Evolutionary conservation across 176 grass and related monocot species (phyloP), one percentile per base, ranked within the genome.

Genomic region (Aegilops speltoides): DNA sequence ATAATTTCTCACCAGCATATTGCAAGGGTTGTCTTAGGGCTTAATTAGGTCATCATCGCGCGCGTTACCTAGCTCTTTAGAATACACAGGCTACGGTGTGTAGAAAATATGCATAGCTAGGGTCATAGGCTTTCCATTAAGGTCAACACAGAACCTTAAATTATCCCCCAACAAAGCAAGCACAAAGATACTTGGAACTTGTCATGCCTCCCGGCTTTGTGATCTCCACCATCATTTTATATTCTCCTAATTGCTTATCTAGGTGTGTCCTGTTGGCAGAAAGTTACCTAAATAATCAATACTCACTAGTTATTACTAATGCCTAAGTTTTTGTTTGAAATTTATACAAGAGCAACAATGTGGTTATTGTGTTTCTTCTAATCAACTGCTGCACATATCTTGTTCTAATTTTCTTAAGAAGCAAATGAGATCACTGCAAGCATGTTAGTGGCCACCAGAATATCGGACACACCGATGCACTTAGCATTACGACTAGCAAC

Each of bases 101-200:
- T 45, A 67, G 37, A 46, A 81, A 81, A 67, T 45, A 48, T 67
- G 40, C 24, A 6, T 81, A 17, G 48, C 48, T 52, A 81, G 38
- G 38, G 24, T 81, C 78, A 67, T 81, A 81, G 79, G 79, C 79
- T 81, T 81, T 81, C 79, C 79, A 43, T 67, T 81, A 9, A 67
- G 79, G 79, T 81, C 79, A 81, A 81, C 38, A 67, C 29, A 68
- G 62, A 68, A 67, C 62, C 24, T 48, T 81, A 67, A 48, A 32
- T 81, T 65, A 80, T 66, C 38, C 78, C 61, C 78, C 59, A 41
- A 64, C 0, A 76, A 76, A 64, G 77, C 41, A 81, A 81, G 63
- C 26, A 68, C 17, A 29, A 34, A 81, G 79, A 81, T 52, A 68
- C 79, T 82, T 52, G 79, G 79, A 82, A 82, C 79, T 82, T 82